These are phyloP conservation scores for Phytophthora ramorum DNA, from an alignment of 352 stramenopile genomes.

Conservation along the genomic window DNA sequence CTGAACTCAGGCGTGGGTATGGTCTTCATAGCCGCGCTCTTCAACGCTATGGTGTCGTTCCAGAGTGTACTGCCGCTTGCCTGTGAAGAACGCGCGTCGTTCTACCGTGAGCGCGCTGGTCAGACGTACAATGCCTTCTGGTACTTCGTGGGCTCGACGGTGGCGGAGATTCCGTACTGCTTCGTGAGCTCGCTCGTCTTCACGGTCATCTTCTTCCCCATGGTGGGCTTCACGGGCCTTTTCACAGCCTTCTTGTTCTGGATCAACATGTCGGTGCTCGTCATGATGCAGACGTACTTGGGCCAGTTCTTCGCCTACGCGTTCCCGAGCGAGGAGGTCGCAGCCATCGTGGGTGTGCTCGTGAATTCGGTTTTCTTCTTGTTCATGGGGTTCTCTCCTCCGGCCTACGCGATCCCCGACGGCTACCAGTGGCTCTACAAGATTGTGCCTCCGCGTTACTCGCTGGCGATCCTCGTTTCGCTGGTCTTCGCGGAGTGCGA, in stretches of 20 bases:
- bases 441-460: constrained; percentile 43
- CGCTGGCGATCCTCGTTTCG: constrained; percentile 32
- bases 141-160: too few species aligned
- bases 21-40: constrained; percentile 74
- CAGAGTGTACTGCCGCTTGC: constrained; percentile 57
- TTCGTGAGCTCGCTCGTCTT: constrained; percentile 59
- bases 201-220: constrained; percentile 48
- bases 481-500: constrained; percentile 38
- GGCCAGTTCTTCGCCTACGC: constrained; percentile 43
- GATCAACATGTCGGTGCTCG: constrained; percentile 42
- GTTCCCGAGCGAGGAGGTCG: constrained; percentile 45
- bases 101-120: constrained; percentile 57
- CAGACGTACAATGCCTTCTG: constrained; percentile 65
- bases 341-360: constrained; percentile 38
- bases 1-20: constrained; percentile 58
- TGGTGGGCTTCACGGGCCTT: constrained; percentile 43
- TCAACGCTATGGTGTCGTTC: neutral
- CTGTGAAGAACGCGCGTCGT: constrained; percentile 79
- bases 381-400: constrained; percentile 69
- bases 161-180: constrained; percentile 42
- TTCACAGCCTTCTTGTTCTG: constrained; percentile 43
- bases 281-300: constrained; percentile 50
- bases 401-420: constrained; percentile 41
- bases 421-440: constrained; percentile 61
- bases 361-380: constrained; percentile 67